A percentile compares a stretch with the other conserved stretches of the same genome.
phyloP scores from a whole-genome alignment of 768 basidiomycete species.

The Wakefieldia striispora region DNA sequence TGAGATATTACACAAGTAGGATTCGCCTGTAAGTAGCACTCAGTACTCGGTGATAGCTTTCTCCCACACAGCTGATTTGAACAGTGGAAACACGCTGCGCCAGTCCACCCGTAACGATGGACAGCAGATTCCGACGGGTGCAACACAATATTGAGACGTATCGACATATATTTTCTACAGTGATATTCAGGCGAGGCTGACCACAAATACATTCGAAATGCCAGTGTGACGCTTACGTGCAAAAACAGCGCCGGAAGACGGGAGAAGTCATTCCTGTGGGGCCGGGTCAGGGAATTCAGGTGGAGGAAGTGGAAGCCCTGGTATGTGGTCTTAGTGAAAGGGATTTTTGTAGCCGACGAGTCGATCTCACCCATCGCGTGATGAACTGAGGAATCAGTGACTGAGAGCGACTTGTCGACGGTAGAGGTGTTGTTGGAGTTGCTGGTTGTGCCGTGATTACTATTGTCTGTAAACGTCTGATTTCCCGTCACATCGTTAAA shows the following conservation, averaged over 20 bases:
- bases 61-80: neutral
- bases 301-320: conserved; percentile 1
- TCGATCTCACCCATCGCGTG: conserved; percentile 21
- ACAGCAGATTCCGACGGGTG: neutral
- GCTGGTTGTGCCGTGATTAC: conserved; percentile 11
- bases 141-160: neutral
- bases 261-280: neutral
- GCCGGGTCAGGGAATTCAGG: conserved; percentile 1
- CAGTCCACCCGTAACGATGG: neutral
- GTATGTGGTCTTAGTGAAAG: neutral
- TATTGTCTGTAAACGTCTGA: conserved; percentile 18
- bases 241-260: neutral
- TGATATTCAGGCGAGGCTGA: neutral
- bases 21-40: too few species aligned
- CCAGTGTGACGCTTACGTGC: neutral
- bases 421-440: conserved; percentile 21
- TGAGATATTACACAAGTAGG: too few species aligned
- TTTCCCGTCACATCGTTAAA: conserved; percentile 23
- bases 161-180: neutral
- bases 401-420: conserved; percentile 12
- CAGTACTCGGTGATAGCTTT: too few species aligned
- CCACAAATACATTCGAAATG: neutral
- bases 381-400: conserved; percentile 23
- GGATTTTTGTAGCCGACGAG: too few species aligned
- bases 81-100: conserved; percentile 2